Evolutionary conservation across 2,329 filamentous ascomycete species (phyloP).

Genomic region (Trichoderma harzianum): DNA sequence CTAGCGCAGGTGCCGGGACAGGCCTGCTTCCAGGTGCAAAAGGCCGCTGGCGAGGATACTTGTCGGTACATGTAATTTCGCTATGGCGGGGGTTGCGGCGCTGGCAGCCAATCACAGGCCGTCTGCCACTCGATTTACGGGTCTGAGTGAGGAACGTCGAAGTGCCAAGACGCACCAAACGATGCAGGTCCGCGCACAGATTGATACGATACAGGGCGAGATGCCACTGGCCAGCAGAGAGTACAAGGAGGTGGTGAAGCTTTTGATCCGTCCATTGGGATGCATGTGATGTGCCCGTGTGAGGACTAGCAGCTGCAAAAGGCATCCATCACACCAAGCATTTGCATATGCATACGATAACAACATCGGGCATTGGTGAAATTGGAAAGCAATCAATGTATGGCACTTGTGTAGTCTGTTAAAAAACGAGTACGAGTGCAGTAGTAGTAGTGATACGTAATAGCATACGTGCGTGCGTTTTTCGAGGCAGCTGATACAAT

Average conservation of each 20-base stretch:
- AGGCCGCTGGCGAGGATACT: neutral
- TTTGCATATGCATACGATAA: neutral
- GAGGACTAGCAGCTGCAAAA: neutral
- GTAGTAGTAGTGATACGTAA: neutral
- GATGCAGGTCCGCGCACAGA: slow-evolving; percentile 3
- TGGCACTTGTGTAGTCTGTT: neutral
- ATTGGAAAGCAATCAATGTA: neutral
- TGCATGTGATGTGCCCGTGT: neutral
- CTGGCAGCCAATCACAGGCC: neutral
- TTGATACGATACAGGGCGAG: neutral
- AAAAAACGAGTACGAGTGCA: neutral
- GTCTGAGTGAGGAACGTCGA: neutral
- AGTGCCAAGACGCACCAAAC: slow-evolving; percentile 4
- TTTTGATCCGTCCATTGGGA: neutral
- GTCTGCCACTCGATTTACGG: neutral
- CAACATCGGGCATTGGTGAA: neutral
- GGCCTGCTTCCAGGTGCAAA: neutral
- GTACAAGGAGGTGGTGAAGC: neutral
- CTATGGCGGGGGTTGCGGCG: slow-evolving; percentile 7
- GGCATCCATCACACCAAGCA: neutral
- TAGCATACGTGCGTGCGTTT: neutral
- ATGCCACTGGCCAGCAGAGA: neutral
- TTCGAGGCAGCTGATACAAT: neutral
- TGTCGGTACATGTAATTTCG: slow-evolving; percentile 16
- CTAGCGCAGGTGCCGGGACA: slow-evolving; percentile 10